Evolutionary conservation across 352 stramenopile genomes (phyloP), one percentile per base, ranked within the genome.

Genomic region (Phytophthora uliginosa): DNA sequence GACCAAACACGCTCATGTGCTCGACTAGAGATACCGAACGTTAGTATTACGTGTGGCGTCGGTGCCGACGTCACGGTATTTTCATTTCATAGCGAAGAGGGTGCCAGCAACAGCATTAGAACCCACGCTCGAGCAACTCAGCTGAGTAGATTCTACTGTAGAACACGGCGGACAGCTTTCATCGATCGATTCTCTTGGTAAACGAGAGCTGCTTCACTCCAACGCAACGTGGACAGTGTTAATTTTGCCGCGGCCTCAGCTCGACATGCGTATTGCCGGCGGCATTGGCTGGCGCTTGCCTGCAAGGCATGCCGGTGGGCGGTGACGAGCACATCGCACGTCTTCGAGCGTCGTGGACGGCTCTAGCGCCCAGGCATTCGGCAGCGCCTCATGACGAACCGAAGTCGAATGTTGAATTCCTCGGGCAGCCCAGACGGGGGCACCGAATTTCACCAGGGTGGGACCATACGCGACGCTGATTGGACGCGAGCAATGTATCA

Each of bases 401-500:
- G 7, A 31, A 31, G 28, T 31, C 28, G 24, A 26, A 26, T 26
- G 9, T 7, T 12, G 26, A 40, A 42, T 42, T 42, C 36, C 36
- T 15, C 45, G 45, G n/a, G 45, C 45, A 52, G 18, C 18, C 10
- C 17, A 13, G 40, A 48, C 34, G 34, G 12, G 17, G 36, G 36
- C 40, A 52, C 45, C n/a, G 45, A 52, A 52, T 52, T 28, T 52
- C 45, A 52, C 45, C n/a, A 52, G 45, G 40, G 45, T 52, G 45
- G 45, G 45, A 52, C 45, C 45, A 17, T 17, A 3, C 45, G 7
- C 45, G 45, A n/a, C 45, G 45, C 45, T 52, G 45, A 52, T 52
- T 52, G 45, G n/a, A 2, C n/a, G 9, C 3, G 45, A 26, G 45
- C n/a, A 17, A 15, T 52, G 45, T 69, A 53, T 34, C 60, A 74